phyloP scores from a whole-genome alignment of 2,329 filamentous ascomycete genomes.

The Nigrospora osmanthi region DNA sequence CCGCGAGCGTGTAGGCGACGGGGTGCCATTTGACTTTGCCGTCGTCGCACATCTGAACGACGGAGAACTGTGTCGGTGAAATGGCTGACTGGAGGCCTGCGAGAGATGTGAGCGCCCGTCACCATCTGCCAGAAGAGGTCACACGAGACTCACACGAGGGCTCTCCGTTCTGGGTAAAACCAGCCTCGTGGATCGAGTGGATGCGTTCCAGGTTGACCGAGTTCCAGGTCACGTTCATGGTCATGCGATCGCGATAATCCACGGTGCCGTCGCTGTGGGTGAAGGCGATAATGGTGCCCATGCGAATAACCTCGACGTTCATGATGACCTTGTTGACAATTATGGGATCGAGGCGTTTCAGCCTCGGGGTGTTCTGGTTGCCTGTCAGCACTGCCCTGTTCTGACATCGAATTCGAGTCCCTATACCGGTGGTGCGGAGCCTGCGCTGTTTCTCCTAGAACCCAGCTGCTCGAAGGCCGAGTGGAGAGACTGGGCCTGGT shows the following conservation, averaged over 20 bases:
- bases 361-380: constrained; percentile 17
- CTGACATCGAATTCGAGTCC: not conserved
- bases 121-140: not conserved
- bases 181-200: constrained; percentile 65
- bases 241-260: constrained; percentile 70
- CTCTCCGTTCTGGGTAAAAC: constrained; percentile 63
- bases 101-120: constrained; percentile 7
- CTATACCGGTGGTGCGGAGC: constrained; percentile 14
- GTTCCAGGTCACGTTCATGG: constrained; percentile 60
- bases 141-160: constrained; percentile 47
- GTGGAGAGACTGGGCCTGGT: constrained; percentile 60
- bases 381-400: constrained; percentile 6
- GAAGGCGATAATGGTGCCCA: constrained; percentile 65
- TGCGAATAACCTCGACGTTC: constrained; percentile 58
- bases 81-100: constrained; percentile 51
- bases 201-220: constrained; percentile 58
- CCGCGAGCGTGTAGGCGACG: constrained; percentile 39
- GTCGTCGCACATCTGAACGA: constrained; percentile 50
- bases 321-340: constrained; percentile 64
- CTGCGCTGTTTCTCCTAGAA: constrained; percentile 47
- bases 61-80: constrained; percentile 52
- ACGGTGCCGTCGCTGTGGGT: constrained; percentile 74
- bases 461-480: constrained; percentile 71
- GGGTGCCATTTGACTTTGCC: constrained; percentile 52
- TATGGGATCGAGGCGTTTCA: constrained; percentile 62